These are phyloP conservation scores for Stagonosporopsis chrysanthemi DNA, from an alignment of 2,329 filamentous ascomycete species.

Conservation along the genomic window DNA sequence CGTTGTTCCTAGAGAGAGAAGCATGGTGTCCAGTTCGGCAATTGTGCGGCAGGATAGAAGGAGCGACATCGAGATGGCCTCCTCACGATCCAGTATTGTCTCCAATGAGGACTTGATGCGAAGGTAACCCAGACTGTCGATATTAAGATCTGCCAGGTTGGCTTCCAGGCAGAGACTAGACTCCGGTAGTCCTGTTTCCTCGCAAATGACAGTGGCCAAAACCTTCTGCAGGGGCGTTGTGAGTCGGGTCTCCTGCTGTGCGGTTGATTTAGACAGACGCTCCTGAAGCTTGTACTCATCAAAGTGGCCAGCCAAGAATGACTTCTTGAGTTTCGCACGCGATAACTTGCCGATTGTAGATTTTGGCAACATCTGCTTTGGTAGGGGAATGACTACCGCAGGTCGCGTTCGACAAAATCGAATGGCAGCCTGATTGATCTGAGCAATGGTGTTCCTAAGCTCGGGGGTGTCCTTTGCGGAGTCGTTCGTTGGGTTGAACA, in stretches of 20 bases:
- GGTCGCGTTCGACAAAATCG: constrained; percentile 14
- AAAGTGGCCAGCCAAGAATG: constrained; percentile 6
- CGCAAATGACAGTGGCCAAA: neutral
- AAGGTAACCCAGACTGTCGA: constrained; percentile 19
- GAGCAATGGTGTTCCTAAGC: constrained; percentile 8
- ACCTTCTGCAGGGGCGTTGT: constrained; percentile 12
- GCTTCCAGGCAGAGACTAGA: constrained; percentile 1
- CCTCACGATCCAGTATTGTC: constrained; percentile 8
- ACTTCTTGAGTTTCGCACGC: constrained; percentile 12
- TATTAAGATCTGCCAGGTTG: constrained; percentile 7
- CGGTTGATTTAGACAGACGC: neutral
- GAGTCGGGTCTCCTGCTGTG: neutral
- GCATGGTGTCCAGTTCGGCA: constrained; percentile 8
- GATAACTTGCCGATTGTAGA: constrained; percentile 18
- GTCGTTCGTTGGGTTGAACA: constrained; percentile 13
- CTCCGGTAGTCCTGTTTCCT: constrained; percentile 1
- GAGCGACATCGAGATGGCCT: constrained; percentile 9
- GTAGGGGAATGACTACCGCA: constrained; percentile 3
- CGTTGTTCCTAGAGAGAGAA: constrained; percentile 9
- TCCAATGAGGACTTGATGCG: constrained; percentile 16
- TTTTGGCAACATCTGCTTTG: constrained; percentile 12
- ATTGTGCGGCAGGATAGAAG: constrained; percentile 9
- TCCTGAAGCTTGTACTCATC: constrained; percentile 3
- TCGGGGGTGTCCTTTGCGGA: neutral
- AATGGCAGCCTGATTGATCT: constrained; percentile 10